phyloP scores from a whole-genome alignment of 345 rosid genomes.

The Psidium friedrichsthalianum region DNA sequence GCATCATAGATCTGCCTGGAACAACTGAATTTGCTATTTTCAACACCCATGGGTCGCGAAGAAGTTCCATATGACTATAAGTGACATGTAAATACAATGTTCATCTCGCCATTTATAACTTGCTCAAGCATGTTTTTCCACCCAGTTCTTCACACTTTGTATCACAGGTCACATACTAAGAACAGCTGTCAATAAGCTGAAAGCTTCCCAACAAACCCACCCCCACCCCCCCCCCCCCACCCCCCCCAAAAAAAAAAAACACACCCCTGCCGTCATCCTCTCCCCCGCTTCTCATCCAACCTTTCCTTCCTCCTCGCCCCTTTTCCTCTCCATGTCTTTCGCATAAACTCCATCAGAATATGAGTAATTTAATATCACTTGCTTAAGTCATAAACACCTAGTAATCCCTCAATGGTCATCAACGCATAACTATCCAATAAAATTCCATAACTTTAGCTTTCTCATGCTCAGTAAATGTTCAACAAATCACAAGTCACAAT shows the following conservation, averaged over 20 bases:
- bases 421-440: not conserved
- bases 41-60: not conserved
- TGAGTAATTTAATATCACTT: not conserved
- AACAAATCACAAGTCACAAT: not conserved
- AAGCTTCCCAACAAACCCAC: fast-evolving
- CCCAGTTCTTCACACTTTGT: not conserved
- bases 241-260: not conserved
- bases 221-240: not conserved
- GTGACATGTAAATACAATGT: not conserved
- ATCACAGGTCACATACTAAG: not conserved
- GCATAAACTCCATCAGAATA: not conserved
- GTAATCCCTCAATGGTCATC: not conserved
- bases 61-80: not conserved
- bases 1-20: not conserved
- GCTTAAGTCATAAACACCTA: not conserved
- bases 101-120: not conserved
- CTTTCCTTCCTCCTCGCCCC: not conserved
- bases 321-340: not conserved
- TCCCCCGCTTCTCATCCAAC: no score
- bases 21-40: not conserved
- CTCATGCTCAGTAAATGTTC: not conserved
- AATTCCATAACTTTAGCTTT: not conserved
- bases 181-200: not conserved
- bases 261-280: no score
- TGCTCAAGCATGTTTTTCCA: not conserved